Base-by-base conservation (phyloP, 106 monocot genomes). In the Dendrobium huoshanense region DNA sequence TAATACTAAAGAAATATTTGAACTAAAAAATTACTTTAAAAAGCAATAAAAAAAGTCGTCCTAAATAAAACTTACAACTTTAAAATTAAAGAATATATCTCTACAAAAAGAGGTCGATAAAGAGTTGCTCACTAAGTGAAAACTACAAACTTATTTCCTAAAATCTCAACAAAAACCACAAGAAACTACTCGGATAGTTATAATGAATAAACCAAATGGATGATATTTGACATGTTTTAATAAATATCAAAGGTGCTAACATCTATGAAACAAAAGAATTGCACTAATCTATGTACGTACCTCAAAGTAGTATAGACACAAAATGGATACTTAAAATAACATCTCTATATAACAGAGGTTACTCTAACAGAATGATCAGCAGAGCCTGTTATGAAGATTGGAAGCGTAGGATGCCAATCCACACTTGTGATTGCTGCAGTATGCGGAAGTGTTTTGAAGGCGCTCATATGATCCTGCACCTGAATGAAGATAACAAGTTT, bases 331-430 rank as follows among this genome's bases (percentile, higher is more conserved):
- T 56, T 4, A 61, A n/a, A 22, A 22, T 61, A 20, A 61, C 22
- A 33, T 70, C 4, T 10, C 70, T 41, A 74, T 7, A 74, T 7
- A 42, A 74, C 11, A 44, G 95, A 99, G 41, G 98, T 95, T 2
- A 99, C 92, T 54, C 98, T 83, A 74, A 99, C 93, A 2, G 98
- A 99, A 75, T 99, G 89, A 65, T 95, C 98, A 4, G 95, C 95
- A 20, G 98, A 99, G 43, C 98, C 98, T 44, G 95, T 99, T 40
- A 95, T 85, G 85, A 87, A 99, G 64, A 95, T 85, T 43, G 94
- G 89, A 41, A 84, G 84, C 17, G 98, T 95, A 1, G 98, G 98
- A 51, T 99, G 98, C 98, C 98, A 95, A 87, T 99, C 98, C 25
- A 99, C 95, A 43, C 92, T 95, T 29, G 95, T 95, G 80, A 99